These are phyloP conservation scores for Rhododendron vialii DNA, from an alignment of 148 eudicot species.

Conservation along the genomic window DNA sequence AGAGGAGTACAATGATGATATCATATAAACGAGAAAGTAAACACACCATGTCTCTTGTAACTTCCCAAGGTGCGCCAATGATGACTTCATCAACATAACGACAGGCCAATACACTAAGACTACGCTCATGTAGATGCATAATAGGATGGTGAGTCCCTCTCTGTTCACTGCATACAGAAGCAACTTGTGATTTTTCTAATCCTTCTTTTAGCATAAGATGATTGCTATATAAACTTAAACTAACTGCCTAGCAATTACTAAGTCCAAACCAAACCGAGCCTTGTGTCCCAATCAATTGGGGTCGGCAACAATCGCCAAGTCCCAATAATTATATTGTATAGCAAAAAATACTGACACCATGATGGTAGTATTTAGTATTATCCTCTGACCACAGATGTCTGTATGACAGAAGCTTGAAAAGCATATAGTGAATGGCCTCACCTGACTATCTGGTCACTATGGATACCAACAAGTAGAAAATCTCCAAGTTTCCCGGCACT, in stretches of 20 bases:
- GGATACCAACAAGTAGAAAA: slow-evolving; percentile 89
- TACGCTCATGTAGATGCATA: slow-evolving; percentile 93
- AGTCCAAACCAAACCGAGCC: no score
- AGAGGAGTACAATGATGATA: not conserved
- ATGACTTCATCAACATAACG: slow-evolving; percentile 94
- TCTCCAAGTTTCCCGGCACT: slow-evolving; percentile 86
- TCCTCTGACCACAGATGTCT: not conserved
- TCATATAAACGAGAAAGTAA: not conserved
- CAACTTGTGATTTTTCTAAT: not conserved
- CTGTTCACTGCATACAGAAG: slow-evolving; percentile 50
- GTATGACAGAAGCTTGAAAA: slow-evolving; percentile 3
- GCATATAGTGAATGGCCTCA: slow-evolving; percentile 19
- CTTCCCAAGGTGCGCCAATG: slow-evolving; percentile 91
- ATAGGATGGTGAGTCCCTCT: slow-evolving; percentile 72
- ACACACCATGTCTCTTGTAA: slow-evolving; percentile 81
- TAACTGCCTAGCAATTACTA: not conserved
- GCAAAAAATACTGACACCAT: not conserved
- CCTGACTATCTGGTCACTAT: slow-evolving; percentile 80
- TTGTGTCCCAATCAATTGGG: no score
- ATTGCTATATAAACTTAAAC: not conserved
- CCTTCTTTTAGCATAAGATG: not conserved
- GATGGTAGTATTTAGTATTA: not conserved
- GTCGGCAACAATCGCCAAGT: not conserved
- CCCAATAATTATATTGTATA: not conserved
- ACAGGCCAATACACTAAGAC: slow-evolving; percentile 85